Percentiles rank a stretch among this genome's conserved stretches.
phyloP scores from a whole-genome alignment of 2,329 filamentous ascomycete genomes.

The Phialophora expanda region DNA sequence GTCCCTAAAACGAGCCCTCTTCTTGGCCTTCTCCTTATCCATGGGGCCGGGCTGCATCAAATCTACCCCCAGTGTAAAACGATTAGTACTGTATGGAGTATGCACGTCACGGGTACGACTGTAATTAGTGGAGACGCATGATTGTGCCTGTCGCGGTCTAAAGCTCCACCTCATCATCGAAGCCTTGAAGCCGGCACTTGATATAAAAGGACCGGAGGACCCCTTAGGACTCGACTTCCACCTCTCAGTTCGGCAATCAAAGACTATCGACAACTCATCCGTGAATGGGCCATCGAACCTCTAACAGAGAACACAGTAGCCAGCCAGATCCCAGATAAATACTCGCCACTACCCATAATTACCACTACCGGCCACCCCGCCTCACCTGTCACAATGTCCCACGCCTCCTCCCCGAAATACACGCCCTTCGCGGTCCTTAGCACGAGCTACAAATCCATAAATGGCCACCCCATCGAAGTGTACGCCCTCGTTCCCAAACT shows the following conservation, averaged over 20 bases:
- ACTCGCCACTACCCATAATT: no score
- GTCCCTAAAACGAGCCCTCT: neutral
- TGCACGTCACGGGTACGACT: no score
- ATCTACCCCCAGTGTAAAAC: no score
- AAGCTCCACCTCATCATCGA: no score
- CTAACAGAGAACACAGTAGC: neutral
- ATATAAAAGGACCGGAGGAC: neutral
- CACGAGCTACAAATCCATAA: slow-evolving; percentile 13
- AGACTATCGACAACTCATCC: neutral
- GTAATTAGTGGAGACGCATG: no score
- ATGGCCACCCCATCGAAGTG: slow-evolving; percentile 3
- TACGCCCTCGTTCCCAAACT: slow-evolving; percentile 10
- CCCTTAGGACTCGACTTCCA: no score
- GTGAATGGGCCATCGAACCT: neutral
- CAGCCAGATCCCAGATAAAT: neutral
- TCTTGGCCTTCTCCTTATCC: neutral
- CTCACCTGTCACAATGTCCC: neutral
- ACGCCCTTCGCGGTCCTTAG: slow-evolving; percentile 6
- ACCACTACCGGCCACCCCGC: neutral
- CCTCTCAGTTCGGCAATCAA: neutral
- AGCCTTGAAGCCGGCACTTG: no score
- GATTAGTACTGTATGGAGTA: no score
- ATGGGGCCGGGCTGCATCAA: no score
- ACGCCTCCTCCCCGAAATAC: slow-evolving; percentile 3
- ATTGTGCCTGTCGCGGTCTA: no score